These are phyloP conservation scores for Esteya vermicola DNA, from an alignment of 2,329 filamentous ascomycete genomes.

Conservation along the genomic window DNA sequence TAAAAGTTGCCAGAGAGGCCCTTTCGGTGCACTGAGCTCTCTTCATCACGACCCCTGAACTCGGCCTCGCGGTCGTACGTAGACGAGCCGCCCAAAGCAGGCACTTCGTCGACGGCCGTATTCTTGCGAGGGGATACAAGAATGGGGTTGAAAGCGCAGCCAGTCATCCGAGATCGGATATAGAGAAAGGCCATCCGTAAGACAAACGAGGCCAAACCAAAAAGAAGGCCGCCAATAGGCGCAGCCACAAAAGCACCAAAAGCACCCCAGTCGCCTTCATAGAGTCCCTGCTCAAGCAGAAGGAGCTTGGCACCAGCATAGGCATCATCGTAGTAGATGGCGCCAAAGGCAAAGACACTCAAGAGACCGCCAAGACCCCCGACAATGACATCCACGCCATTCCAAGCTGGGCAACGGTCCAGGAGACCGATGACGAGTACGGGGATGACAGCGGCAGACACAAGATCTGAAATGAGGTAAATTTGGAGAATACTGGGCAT, in stretches of 20 bases:
- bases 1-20: not conserved
- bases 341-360: constrained; percentile 68
- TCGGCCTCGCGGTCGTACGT: not conserved
- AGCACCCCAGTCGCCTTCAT: constrained; percentile 63
- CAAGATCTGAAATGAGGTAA: constrained; percentile 68
- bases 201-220: constrained; percentile 49
- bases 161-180: constrained; percentile 38
- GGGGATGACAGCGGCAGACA: constrained; percentile 63
- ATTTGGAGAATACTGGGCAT: constrained; percentile 65
- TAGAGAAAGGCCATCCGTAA: constrained; percentile 47
- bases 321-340: constrained; percentile 61
- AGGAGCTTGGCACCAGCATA: constrained; percentile 51
- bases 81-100: too few species aligned
- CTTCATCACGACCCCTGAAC: not conserved
- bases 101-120: too few species aligned
- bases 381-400: constrained; percentile 66
- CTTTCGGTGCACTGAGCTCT: not conserved
- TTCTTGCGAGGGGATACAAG: too few species aligned
- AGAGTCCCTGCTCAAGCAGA: constrained; percentile 58
- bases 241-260: constrained; percentile 76
- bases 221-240: constrained; percentile 60
- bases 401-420: constrained; percentile 56
- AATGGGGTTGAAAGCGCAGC: constrained; percentile 52
- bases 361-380: constrained; percentile 66
- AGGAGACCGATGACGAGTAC: constrained; percentile 59